A percentile compares a stretch with the other conserved stretches of the same genome.
Evolutionary conservation across 495 filamentous ascomycete genomes (phyloP).

Genomic region (Neurospora terricola): DNA sequence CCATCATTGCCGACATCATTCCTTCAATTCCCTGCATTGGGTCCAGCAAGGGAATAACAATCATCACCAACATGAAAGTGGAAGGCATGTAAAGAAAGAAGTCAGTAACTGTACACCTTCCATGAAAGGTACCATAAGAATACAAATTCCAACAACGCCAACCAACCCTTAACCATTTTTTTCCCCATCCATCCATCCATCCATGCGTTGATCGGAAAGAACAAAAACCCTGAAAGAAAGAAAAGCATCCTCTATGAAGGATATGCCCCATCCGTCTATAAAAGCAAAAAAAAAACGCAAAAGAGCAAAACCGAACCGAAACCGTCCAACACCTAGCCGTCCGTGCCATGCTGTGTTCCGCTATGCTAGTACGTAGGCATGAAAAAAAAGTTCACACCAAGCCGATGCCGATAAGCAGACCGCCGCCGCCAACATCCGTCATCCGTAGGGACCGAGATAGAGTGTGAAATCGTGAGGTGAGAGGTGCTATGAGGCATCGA

Average conservation of each 20-base stretch:
- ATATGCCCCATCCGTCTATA: not conserved
- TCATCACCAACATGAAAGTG: not conserved
- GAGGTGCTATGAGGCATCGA: not conserved
- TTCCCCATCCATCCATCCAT: not conserved
- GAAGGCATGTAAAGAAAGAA: not conserved
- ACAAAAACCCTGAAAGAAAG: too few species aligned
- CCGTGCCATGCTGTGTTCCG: not conserved
- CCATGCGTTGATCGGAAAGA: too few species aligned
- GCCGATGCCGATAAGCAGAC: too few species aligned
- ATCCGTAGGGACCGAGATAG: too few species aligned
- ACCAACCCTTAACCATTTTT: not conserved
- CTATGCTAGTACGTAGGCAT: not conserved
- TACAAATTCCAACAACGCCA: not conserved
- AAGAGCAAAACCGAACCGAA: not conserved
- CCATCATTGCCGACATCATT: not conserved
- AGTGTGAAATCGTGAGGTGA: not conserved
- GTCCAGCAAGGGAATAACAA: not conserved
- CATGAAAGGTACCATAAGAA: not conserved
- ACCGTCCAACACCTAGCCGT: not conserved
- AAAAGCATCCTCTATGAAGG: not conserved
- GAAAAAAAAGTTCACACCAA: too few species aligned
- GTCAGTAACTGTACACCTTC: not conserved
- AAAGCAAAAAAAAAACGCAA: not conserved
- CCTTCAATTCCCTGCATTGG: too few species aligned
- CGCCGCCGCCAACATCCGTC: too few species aligned